Conservation (phyloP, 139 green algal species). For the Chlorella vulgaris region DNA sequence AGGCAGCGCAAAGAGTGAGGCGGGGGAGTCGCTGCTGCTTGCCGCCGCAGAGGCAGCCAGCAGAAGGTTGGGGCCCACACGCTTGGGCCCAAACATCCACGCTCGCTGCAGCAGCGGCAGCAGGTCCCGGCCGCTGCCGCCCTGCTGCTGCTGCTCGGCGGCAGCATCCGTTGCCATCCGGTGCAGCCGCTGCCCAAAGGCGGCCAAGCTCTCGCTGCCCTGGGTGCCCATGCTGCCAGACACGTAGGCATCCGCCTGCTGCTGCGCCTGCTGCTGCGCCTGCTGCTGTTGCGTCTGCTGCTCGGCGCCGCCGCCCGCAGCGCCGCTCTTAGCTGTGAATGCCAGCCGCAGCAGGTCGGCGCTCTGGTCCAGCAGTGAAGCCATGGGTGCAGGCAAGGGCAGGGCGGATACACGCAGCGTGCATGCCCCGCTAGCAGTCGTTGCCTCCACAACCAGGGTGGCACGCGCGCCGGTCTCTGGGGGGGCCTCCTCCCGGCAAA, state of each 20-base stretch:
- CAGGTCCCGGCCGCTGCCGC: neutral
- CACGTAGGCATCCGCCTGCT: conserved; percentile 1
- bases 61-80: conserved; percentile 84
- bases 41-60: conserved; percentile 39
- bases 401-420: conserved; percentile 73
- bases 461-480: neutral
- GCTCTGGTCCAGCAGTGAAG: conserved; percentile 66
- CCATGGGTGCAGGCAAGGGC: conserved; percentile 63
- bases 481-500: neutral
- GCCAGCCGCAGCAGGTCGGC: conserved; percentile 50
- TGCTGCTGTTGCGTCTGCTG: neutral
- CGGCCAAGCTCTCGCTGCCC: conserved; percentile 23
- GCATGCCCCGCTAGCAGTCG: conserved; percentile 72
- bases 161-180: neutral
- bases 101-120: conserved; percentile 50
- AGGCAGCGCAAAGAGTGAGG: conserved; percentile 58
- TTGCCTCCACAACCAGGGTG: conserved; percentile 70
- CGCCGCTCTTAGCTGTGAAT: neutral
- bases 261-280: conserved; percentile 12
- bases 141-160: neutral
- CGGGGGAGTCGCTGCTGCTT: conserved; percentile 9
- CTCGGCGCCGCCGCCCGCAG: neutral
- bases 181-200: conserved; percentile 13
- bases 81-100: conserved; percentile 87
- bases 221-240: neutral